Conservation (phyloP, 1,139 yeast genomes). For the Yamadazyma taylorii region DNA sequence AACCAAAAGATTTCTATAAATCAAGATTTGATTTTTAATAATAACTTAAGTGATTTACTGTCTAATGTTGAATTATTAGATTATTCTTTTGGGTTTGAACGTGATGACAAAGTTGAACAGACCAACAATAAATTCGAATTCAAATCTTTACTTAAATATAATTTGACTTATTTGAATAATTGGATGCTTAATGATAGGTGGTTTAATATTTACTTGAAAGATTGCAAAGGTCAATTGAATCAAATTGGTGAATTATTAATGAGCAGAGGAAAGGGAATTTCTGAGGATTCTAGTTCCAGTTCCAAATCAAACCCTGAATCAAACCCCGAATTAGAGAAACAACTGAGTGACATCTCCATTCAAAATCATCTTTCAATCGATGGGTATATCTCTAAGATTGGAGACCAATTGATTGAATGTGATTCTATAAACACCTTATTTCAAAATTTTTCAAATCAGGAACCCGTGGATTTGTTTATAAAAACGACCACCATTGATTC, state of each 20-base stretch:
- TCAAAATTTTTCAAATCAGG: background rate
- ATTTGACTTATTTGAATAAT: background rate
- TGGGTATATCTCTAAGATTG: slow-evolving; percentile 3
- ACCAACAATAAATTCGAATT: slow-evolving; percentile 1
- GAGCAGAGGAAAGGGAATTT: background rate
- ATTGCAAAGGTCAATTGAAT: slow-evolving; percentile 4
- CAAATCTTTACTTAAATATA: slow-evolving; percentile 5
- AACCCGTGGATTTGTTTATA: slow-evolving; percentile 3
- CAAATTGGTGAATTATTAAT: slow-evolving; percentile 5
- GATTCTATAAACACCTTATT: slow-evolving; percentile 6
- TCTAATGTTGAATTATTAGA: background rate
- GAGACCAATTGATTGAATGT: slow-evolving; percentile 6
- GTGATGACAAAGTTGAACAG: slow-evolving; percentile 1
- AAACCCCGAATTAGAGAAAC: background rate
- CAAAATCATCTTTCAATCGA: background rate
- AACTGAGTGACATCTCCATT: too few relatives aligned
- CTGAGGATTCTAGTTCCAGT: background rate
- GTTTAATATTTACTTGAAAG: slow-evolving; percentile 3
- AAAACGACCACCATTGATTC: slow-evolving; percentile 1
- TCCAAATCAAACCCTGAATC: too few relatives aligned
- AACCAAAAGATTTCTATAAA: slow-evolving; percentile 11
- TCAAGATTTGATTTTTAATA: slow-evolving; percentile 16
- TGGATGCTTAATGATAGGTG: slow-evolving; percentile 2
- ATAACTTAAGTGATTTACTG: slow-evolving; percentile 6
- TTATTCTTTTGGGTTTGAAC: slow-evolving; percentile 2